Conservation (phyloP, 2,329 filamentous ascomycete species). For the Fusarium hainanense region DNA sequence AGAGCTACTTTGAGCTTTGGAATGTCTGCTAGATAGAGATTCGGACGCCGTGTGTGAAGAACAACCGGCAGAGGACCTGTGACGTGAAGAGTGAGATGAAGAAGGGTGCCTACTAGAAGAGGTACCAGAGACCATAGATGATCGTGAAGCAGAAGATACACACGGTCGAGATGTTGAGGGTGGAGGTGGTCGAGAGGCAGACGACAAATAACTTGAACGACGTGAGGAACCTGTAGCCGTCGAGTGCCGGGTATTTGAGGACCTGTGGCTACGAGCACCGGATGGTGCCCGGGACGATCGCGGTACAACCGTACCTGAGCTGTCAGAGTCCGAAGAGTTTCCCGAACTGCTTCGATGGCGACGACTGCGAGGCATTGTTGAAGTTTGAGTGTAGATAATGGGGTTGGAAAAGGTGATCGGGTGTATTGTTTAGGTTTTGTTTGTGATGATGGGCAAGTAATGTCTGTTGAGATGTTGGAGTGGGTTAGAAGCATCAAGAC, state of each 20-base stretch:
- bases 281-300: neutral
- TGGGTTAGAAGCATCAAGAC: fast-evolving
- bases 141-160: neutral
- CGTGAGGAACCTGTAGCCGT: neutral
- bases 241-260: neutral
- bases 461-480: neutral
- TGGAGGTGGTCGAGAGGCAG: neutral
- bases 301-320: neutral
- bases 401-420: fast-evolving
- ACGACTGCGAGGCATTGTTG: neutral
- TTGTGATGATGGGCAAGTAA: too few species aligned
- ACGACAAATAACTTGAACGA: neutral
- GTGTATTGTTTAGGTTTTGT: too few species aligned
- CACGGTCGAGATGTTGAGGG: too few species aligned
- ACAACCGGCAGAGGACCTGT: neutral
- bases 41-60: too few species aligned
- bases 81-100: neutral
- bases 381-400: neutral
- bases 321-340: neutral
- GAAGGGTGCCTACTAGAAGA: neutral
- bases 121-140: neutral
- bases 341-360: neutral
- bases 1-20: too few species aligned
- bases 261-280: neutral
- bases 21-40: too few species aligned